Base-by-base conservation (phyloP, 2,329 filamentous ascomycete genomes). In the Fusarium sp. region DNA sequence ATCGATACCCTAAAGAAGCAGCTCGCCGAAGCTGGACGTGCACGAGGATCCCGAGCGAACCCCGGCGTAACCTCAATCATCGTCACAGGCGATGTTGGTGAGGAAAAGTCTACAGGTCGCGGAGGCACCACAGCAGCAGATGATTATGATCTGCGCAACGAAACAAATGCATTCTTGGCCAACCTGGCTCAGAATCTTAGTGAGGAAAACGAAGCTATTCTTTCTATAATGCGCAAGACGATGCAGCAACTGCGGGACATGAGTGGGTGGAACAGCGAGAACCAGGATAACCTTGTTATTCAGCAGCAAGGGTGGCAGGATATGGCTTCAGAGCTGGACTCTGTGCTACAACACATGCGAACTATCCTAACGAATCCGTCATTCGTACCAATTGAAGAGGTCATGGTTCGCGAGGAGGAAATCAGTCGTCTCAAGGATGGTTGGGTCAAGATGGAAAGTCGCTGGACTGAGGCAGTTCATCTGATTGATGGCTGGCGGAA, bases 401-500 rank as follows among this genome's bases (percentile, higher is more conserved):
- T 99, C 4, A 92, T 97, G 78, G 84, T 94, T n/a, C 90, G 95
- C 60, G 95, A 99, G 72, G 92, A 97, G 66, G 95, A 98, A 80
- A 98, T 99, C 72, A 87, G 88, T 57, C 89, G 93, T 56, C 85
- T 99, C 52, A 90, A 94, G 60, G 89, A 92, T 61, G 94, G 95
- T 20, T 97, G 95, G 92, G 93, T 97, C 79, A 94, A 93, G 82
- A 97, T 98, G 93, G 95, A 98, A 81, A 88, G 85, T 27, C 89
- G 94, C 56, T 97, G 96, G 94, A 91, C 90, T 72, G 95, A 98
- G 79, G 94, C 96, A 2, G 91, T 98, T 17, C 88, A 90, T 39
- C 90, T 99, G 83, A 97, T 99, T 85, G 94, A 98, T 72, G 91
- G 93, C 38, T 98, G 96, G 95, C 91, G 95, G 68, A 92, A 90